phyloP scores from a whole-genome alignment of 345 rosid species.

The Linum usitatissimum region DNA sequence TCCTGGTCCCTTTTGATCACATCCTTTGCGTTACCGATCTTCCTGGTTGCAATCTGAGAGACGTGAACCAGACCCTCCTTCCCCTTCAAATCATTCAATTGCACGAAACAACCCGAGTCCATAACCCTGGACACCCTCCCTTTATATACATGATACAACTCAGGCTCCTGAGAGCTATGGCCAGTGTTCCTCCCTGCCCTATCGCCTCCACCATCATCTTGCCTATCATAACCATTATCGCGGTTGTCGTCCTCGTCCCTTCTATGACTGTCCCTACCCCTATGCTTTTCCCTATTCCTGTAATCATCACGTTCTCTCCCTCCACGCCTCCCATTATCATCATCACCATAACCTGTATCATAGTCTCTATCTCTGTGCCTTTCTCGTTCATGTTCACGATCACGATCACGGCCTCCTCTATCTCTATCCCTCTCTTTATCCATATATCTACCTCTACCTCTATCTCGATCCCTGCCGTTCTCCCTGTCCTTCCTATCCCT shows the following conservation, averaged over 20 bases:
- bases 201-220: conserved; percentile 16
- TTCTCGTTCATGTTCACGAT: conserved; percentile 5
- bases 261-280: conserved; percentile 18
- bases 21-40: conserved; percentile 46
- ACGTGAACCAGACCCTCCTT: conserved; percentile 88
- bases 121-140: conserved; percentile 77
- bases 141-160: conserved; percentile 61
- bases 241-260: conserved; percentile 17
- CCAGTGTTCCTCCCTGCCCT: conserved; percentile 8
- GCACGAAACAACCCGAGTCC: conserved; percentile 81
- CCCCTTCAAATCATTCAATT: conserved; percentile 61
- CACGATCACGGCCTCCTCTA: conserved; percentile 16
- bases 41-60: conserved; percentile 68
- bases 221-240: conserved; percentile 24
- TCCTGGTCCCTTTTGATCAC: conserved; percentile 65
- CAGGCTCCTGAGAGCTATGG: conserved; percentile 38
- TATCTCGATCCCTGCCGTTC: conserved; percentile 19
- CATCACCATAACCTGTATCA: background rate
- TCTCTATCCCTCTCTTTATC: conserved; percentile 12
- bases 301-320: conserved; percentile 4
- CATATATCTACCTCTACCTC: conserved; percentile 2
- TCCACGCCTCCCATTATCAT: background rate
- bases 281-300: conserved; percentile 11
- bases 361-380: conserved; percentile 10
- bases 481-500: conserved; percentile 15